Evolutionary conservation across 2,329 filamentous ascomycete species (phyloP), one percentile per base, ranked within the genome.

Genomic region (Teratosphaeria epicoccoides): DNA sequence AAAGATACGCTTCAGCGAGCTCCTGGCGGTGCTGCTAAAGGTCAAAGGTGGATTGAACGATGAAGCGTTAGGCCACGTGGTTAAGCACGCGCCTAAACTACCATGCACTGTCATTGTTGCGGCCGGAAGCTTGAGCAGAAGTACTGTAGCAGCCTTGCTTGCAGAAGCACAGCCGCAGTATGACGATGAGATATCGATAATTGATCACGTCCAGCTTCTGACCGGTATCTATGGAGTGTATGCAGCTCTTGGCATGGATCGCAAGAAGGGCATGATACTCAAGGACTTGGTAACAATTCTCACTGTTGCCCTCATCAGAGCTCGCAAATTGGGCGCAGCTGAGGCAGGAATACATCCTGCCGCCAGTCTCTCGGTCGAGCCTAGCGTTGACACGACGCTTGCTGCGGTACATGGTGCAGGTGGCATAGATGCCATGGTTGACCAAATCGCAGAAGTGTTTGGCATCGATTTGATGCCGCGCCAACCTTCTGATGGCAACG

Each of bases 271-370:
- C 4, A 85, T 97, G 71, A 82, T 96, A 0, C 78, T 95, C 61
- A 84, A 87, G 60, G 89, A 96, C 63, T 77, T 97, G 47, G 78
- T 98, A 7, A 84, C 83, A 3, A 83, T 89, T 14, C 76, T 97
- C 40, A 87, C 94, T 49, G 84, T 84, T 28, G 89, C 87, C 2
- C 76, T 98, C 7, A 84, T 95, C 4, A 88, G 96, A 68, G 93
- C 93, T 14, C 81, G 93, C 37, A 96, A 94, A 46, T 79, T 91
- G 46, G 91, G 91, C 26, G 93, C 93, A 40, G 90, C 93, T n/a
- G 93, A 97, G 65, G 87, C 93, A 63, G 93, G 91, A 3, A 88
- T 98, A 29, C 91, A 97, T 70, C 93, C 93, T 40, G 91, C 91
- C 17, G 88, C 91, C 9, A 90, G 88, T 0, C 73, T 96, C 48